Percentiles rank a stretch among this genome's conserved stretches.
These are phyloP conservation scores for Oryza glumipatula DNA, from an alignment of 176 grass and related monocot species.

Conservation along the genomic window DNA sequence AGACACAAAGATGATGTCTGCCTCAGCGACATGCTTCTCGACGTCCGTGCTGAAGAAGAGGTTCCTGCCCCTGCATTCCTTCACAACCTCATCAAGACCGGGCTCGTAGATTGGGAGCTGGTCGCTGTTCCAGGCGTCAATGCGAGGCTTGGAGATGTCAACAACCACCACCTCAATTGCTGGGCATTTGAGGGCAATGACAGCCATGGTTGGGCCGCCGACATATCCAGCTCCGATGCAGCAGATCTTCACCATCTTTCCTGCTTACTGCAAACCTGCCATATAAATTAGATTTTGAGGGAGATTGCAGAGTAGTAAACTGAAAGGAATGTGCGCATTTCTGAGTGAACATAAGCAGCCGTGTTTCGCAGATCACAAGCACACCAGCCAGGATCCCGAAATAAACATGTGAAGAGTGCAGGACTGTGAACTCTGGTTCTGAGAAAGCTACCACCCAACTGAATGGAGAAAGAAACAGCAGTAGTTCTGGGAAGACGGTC, in stretches of 20 bases:
- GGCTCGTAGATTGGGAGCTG: conserved; percentile 84
- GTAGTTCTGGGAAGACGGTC: neutral
- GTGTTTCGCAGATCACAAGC: conserved; percentile 25
- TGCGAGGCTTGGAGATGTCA: conserved; percentile 70
- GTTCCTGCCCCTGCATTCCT: conserved; percentile 78
- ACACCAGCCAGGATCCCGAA: neutral
- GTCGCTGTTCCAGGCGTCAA: conserved; percentile 89
- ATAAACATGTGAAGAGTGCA: neutral
- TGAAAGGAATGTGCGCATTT: neutral
- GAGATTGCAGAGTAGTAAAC: neutral
- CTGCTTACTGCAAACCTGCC: conserved; percentile 25
- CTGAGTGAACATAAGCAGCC: neutral
- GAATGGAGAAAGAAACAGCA: neutral
- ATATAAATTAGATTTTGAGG: conserved; percentile 1
- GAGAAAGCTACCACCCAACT: neutral
- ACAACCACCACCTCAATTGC: conserved; percentile 72
- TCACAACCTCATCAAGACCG: conserved; percentile 81
- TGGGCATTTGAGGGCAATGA: conserved; percentile 90
- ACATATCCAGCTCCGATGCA: conserved; percentile 92
- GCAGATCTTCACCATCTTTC: conserved; percentile 67
- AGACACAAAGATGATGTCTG: conserved; percentile 86
- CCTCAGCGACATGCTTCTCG: conserved; percentile 77
- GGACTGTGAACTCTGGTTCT: neutral
- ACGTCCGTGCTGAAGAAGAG: conserved; percentile 90
- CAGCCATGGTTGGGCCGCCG: conserved; percentile 86